Evolutionary conservation across 257 asterid genomes (phyloP).

Genomic region (Perilla frutescens): DNA sequence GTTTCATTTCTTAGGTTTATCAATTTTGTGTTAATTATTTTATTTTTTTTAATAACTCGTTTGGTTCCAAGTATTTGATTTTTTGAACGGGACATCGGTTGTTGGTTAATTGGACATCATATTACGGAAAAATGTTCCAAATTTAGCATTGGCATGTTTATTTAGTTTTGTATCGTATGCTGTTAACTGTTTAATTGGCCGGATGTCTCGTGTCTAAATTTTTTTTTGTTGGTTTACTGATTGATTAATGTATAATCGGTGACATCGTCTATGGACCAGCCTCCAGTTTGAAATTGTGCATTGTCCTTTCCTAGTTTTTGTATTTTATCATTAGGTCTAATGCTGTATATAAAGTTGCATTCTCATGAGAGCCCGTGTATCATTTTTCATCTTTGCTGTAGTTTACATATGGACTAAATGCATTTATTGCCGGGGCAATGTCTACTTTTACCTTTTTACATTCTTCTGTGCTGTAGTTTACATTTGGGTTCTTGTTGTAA

Average conservation of each 20-base stretch:
- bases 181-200: conserved; percentile 20
- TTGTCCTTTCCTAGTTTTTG: neutral
- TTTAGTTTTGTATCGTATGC: conserved; percentile 1
- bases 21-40: neutral
- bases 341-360: neutral
- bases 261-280: conserved; percentile 13
- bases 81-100: neutral
- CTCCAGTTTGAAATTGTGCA: conserved; percentile 6
- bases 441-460: neutral
- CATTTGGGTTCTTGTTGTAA: neutral
- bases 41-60: neutral
- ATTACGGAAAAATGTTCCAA: conserved; percentile 5
- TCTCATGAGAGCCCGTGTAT: neutral
- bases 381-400: neutral
- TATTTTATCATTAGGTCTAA: neutral
- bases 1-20: conserved; percentile 6
- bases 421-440: conserved; percentile 10
- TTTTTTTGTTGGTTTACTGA: neutral
- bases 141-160: neutral
- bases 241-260: neutral
- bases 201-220: neutral
- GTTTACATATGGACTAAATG: conserved; percentile 6
- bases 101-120: neutral
- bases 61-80: neutral
- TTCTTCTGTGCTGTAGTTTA: conserved; percentile 21